phyloP scores from a whole-genome alignment of 2,329 filamentous ascomycete genomes.

The Cercospora nicotianae region DNA sequence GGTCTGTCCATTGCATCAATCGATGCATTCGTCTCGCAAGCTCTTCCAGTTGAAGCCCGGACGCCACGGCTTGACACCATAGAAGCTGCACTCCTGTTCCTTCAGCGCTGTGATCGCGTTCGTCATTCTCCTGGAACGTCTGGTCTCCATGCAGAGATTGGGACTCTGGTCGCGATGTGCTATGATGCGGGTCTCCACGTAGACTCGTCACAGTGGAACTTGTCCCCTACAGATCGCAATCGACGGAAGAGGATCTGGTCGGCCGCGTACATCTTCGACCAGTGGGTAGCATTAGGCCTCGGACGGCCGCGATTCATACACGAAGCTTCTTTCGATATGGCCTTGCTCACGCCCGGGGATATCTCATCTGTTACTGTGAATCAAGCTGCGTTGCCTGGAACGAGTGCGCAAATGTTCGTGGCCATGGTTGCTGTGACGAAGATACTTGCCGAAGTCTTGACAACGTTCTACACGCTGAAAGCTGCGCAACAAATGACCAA shows the following conservation, averaged over 20 bases:
- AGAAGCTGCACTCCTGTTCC: slow-evolving; percentile 25
- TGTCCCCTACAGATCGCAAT: slow-evolving; percentile 19
- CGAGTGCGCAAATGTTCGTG: slow-evolving; percentile 27
- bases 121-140: slow-evolving; percentile 22
- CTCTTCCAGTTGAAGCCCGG: slow-evolving; percentile 24
- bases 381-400: slow-evolving; percentile 19
- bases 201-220: slow-evolving; percentile 26
- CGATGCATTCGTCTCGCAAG: slow-evolving; percentile 25
- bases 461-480: slow-evolving; percentile 28
- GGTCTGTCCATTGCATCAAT: slow-evolving; percentile 15
- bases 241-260: slow-evolving; percentile 30
- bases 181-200: slow-evolving; percentile 28
- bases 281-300: slow-evolving; percentile 27
- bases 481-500: slow-evolving; percentile 17
- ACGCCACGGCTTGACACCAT: slow-evolving; percentile 26
- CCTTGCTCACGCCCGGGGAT: slow-evolving; percentile 20
- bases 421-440: slow-evolving; percentile 29
- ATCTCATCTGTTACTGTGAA: slow-evolving; percentile 22
- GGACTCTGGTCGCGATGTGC: slow-evolving; percentile 24
- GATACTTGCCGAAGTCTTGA: slow-evolving; percentile 25
- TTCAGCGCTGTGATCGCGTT: slow-evolving; percentile 24
- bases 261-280: slow-evolving; percentile 26
- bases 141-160: slow-evolving; percentile 27
- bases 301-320: slow-evolving; percentile 28
- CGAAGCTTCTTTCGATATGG: slow-evolving; percentile 24